Base-by-base conservation (phyloP, 306 rosid genomes). In the Chamaecrista fasciculata region DNA sequence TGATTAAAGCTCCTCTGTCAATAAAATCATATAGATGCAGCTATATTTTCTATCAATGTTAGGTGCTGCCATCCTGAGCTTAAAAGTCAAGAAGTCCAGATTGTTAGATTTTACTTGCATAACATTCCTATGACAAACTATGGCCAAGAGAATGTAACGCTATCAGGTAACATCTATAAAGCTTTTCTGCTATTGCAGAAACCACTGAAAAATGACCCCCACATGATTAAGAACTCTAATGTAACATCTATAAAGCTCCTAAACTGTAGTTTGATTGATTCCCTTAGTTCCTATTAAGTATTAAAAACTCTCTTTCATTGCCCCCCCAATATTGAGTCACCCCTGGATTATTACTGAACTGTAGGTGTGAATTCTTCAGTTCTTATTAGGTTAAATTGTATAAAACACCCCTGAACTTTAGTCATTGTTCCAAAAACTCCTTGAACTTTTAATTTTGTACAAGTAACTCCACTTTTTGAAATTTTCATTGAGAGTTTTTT, bases 131-230 rank as follows among this genome's bases (percentile, higher is more conserved):
- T 19, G 11, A 46, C 46, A 42, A 19, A 28, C 66, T 24, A 36
- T 20, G 8, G 33, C 68, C 60, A 60, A 31, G 49, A 31, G 49
- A 42, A 62, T 62, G 39, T 49, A 53, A 44, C 62, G 33, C 36
- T 52, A 33, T 10, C 58, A 28, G 59, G 71, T 18, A 21, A 31
- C 6, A 47, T 47, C 6, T 16, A 24, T 18, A 18, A 16, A 18
- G 28, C 50, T 74, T 49, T 47, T 59, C 47, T 62, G 50, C 60
- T 65, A 63, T 44, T 56, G 69, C 69, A 25, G 64, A 66, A 78
- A 59, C 28, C 50, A 15, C 46, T 52, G 37, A 21, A 18, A 61
- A 73, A n/a, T 60, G 53, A 25, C 11, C 11, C 23, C 63, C 14
- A n/a, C 31, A 25, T 44, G 34, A 40, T 29, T 28, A 29, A 29